Conservation (phyloP, 164 flowering plant species). For the Hamamelis virginiana region DNA sequence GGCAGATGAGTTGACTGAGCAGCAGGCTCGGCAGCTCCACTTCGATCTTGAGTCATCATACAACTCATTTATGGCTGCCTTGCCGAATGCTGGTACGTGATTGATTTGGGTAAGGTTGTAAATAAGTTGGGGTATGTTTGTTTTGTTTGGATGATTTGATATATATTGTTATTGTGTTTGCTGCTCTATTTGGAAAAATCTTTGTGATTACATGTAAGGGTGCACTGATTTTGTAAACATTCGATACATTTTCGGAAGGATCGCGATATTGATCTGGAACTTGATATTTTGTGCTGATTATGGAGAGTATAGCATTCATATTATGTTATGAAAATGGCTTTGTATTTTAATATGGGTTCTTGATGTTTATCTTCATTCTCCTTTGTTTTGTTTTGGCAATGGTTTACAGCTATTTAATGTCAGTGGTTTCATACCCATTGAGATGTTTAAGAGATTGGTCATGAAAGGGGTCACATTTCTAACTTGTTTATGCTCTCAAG, state of each 20-base stretch:
- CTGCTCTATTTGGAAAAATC: slow-evolving; percentile 5
- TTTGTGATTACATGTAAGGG: background rate
- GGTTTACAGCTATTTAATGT: background rate
- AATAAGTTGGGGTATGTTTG: slow-evolving; percentile 13
- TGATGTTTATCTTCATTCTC: background rate
- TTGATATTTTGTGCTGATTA: background rate
- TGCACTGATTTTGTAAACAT: slow-evolving; percentile 9
- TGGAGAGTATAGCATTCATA: background rate
- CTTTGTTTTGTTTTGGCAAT: background rate
- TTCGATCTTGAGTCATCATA: slow-evolving; percentile 94
- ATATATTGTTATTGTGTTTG: background rate
- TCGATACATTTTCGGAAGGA: slow-evolving; percentile 4
- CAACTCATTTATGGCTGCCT: slow-evolving; percentile 93
- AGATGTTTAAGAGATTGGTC: no score
- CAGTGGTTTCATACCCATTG: background rate
- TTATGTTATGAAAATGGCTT: background rate
- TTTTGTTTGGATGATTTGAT: slow-evolving; percentile 5
- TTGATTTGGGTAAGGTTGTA: slow-evolving; percentile 35
- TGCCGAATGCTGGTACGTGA: slow-evolving; percentile 77
- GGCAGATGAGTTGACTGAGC: slow-evolving; percentile 92
- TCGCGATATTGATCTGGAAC: background rate
- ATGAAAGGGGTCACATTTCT: no score
- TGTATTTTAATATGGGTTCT: background rate
- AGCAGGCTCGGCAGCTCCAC: slow-evolving; percentile 92
- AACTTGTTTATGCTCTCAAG: no score